Evolutionary conservation across 2,329 filamentous ascomycete species (phyloP).

Genomic region (Cladosporium sphaerospermum): DNA sequence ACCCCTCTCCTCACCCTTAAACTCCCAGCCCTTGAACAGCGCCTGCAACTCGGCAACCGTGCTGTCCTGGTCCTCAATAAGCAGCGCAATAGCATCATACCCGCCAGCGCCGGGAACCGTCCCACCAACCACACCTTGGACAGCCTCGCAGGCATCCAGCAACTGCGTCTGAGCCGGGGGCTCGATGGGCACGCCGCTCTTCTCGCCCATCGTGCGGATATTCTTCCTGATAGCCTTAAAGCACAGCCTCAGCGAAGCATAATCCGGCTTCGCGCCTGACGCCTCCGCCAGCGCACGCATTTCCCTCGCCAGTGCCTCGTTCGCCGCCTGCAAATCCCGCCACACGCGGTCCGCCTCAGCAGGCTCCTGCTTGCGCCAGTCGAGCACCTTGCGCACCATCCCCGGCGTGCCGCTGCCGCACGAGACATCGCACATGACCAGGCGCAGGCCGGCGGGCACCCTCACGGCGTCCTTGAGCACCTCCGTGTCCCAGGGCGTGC

Average conservation of each 20-base stretch:
- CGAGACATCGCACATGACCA: conserved; percentile 94
- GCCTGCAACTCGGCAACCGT: conserved; percentile 55
- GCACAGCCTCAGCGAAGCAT: conserved; percentile 46
- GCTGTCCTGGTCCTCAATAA: conserved; percentile 66
- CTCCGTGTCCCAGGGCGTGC: conserved; percentile 69
- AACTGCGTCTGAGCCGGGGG: conserved; percentile 77
- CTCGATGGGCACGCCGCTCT: conserved; percentile 79
- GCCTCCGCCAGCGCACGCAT: conserved; percentile 50
- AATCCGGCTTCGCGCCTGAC: conserved; percentile 39
- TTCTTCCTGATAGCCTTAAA: conserved; percentile 50
- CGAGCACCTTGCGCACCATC: conserved; percentile 89
- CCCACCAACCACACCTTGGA: conserved; percentile 80
- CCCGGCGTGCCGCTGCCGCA: conserved; percentile 88
- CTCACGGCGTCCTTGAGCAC: conserved; percentile 63
- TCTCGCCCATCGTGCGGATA: conserved; percentile 69
- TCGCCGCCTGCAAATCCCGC: conserved; percentile 65
- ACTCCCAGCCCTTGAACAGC: conserved; percentile 59
- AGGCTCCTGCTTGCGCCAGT: conserved; percentile 65
- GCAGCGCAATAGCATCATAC: conserved; percentile 78
- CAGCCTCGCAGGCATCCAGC: conserved; percentile 63
- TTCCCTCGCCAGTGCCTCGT: conserved; percentile 62
- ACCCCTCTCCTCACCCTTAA: conserved; percentile 36
- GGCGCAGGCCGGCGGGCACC: conserved; percentile 65
- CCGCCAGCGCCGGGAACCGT: conserved; percentile 93
- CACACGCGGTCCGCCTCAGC: conserved; percentile 65